phyloP scores from a whole-genome alignment of 345 rosid species.

The Hibiscus syriacus region DNA sequence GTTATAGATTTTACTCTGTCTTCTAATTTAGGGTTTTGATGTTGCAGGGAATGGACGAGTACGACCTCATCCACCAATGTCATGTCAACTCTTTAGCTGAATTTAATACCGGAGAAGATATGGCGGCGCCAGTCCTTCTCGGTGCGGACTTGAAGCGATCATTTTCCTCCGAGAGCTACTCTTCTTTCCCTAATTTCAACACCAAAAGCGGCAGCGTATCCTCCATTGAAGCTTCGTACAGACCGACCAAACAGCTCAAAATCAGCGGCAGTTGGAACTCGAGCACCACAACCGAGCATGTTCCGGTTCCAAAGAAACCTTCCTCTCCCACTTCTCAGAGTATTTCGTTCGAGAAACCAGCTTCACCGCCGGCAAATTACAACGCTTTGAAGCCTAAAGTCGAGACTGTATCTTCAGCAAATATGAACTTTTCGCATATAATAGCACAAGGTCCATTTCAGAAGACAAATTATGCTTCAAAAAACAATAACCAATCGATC shows the following conservation, averaged over 20 bases:
- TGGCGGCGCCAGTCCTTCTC: constrained; percentile 7
- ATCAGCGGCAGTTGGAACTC: constrained; percentile 22
- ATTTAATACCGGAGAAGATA: constrained; percentile 16
- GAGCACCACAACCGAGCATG: constrained; percentile 9
- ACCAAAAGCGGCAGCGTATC: constrained; percentile 8
- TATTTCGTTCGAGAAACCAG: constrained; percentile 23
- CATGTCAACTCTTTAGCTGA: constrained; percentile 26
- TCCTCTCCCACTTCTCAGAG: constrained; percentile 16
- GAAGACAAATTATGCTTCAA: constrained; percentile 10
- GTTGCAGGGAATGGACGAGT: constrained; percentile 39
- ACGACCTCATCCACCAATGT: constrained; percentile 31
- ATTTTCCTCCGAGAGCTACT: constrained; percentile 28
- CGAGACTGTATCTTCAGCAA: constrained; percentile 16
- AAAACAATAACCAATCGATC: background rate
- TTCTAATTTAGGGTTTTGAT: background rate
- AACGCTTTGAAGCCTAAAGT: constrained; percentile 17
- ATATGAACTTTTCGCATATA: constrained; percentile 4
- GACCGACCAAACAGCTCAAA: constrained; percentile 26
- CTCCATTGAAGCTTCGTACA: constrained; percentile 12
- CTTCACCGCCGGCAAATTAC: background rate
- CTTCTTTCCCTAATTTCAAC: constrained; percentile 17
- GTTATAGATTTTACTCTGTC: no score
- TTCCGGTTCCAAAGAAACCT: background rate
- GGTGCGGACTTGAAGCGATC: constrained; percentile 18
- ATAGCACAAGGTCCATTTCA: background rate